phyloP scores from a whole-genome alignment of 2,329 filamentous ascomycete genomes.

The Nemania bipapillata region DNA sequence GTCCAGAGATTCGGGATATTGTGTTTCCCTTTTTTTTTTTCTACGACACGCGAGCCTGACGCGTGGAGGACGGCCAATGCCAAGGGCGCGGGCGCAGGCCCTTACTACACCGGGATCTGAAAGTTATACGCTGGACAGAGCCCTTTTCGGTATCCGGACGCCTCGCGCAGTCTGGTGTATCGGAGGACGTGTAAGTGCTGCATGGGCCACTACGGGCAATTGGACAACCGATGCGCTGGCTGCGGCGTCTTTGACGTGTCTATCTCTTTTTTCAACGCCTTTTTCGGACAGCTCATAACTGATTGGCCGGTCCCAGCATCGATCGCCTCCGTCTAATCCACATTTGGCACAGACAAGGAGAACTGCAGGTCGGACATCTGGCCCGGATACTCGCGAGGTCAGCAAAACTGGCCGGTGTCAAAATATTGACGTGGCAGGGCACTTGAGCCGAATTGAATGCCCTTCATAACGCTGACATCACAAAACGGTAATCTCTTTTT shows the following conservation, averaged over 20 bases:
- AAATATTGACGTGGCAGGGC: slow-evolving; percentile 41
- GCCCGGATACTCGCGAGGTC: slow-evolving; percentile 36
- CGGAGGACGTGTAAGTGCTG: slow-evolving; percentile 38
- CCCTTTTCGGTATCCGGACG: slow-evolving; percentile 30
- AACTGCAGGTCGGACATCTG: slow-evolving; percentile 40
- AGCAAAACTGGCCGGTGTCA: slow-evolving; percentile 37
- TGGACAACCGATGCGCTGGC: slow-evolving; percentile 43
- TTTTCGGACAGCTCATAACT: slow-evolving; percentile 25
- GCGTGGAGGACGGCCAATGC: slow-evolving; percentile 16
- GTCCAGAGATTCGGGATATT: slow-evolving; percentile 24
- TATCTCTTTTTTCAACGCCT: slow-evolving; percentile 26
- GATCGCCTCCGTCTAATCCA: slow-evolving; percentile 33
- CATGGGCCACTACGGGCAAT: slow-evolving; percentile 41
- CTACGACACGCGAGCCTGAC: slow-evolving; percentile 21
- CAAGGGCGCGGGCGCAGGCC: slow-evolving; percentile 16
- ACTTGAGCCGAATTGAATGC: slow-evolving; percentile 17
- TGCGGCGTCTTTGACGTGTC: slow-evolving; percentile 38
- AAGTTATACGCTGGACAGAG: slow-evolving; percentile 17
- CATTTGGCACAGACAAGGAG: slow-evolving; percentile 40
- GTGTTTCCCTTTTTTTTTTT: slow-evolving; percentile 15
- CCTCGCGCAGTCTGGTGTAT: slow-evolving; percentile 33
- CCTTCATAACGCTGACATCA: slow-evolving; percentile 34
- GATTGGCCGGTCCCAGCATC: slow-evolving; percentile 38
- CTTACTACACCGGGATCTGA: slow-evolving; percentile 24
- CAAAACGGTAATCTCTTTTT: slow-evolving; percentile 29